phyloP scores from a whole-genome alignment of 768 basidiomycete species.

The Nidularia sp. region DNA sequence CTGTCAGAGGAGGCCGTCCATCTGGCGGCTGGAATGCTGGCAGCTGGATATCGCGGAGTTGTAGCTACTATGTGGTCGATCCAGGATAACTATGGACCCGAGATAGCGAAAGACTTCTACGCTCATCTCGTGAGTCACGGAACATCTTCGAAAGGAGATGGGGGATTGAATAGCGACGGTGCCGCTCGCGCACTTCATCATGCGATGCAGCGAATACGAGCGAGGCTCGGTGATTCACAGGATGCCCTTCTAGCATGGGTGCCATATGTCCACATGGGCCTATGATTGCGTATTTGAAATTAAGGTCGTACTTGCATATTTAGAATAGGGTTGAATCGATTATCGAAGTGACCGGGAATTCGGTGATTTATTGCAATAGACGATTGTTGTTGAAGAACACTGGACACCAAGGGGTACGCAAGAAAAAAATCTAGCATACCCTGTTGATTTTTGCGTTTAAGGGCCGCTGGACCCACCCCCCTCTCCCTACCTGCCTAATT shows the following conservation, averaged over 20 bases:
- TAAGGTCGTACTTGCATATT: too few relatives aligned
- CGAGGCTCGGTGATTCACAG: neutral
- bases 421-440: too few relatives aligned
- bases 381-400: too few relatives aligned
- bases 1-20: constrained; percentile 31
- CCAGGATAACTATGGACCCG: constrained; percentile 22
- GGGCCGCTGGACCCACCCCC: too few relatives aligned
- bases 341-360: too few relatives aligned
- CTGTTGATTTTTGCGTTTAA: too few relatives aligned
- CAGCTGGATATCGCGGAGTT: constrained; percentile 21
- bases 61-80: constrained; percentile 37
- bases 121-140: neutral
- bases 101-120: neutral
- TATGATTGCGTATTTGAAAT: neutral
- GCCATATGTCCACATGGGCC: neutral
- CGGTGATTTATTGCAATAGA: too few relatives aligned
- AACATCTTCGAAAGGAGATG: neutral
- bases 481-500: too few relatives aligned
- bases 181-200: neutral
- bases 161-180: neutral
- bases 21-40: constrained; percentile 34
- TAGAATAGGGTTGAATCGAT: too few relatives aligned
- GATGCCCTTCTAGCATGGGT: neutral
- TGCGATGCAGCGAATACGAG: neutral
- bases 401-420: too few relatives aligned